phyloP scores from a whole-genome alignment of 345 rosid genomes.

The Syzygium grande region DNA sequence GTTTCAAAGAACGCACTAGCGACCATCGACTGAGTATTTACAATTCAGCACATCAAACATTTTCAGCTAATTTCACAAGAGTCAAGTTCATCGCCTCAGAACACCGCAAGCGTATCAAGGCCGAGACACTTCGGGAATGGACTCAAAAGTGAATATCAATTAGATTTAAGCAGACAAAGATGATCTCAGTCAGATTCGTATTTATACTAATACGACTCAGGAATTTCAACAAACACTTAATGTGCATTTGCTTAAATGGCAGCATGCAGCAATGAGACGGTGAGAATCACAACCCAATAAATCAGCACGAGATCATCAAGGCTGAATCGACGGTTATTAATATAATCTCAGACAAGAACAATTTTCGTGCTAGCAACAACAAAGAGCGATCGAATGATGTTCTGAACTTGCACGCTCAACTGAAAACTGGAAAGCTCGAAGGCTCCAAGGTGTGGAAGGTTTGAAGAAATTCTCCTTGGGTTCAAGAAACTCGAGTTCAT shows the following conservation, averaged over 20 bases:
- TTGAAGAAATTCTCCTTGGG: too few relatives aligned
- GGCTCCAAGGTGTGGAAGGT: too few relatives aligned
- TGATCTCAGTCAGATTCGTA: neutral
- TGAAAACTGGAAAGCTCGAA: too few relatives aligned
- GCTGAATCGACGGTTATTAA: neutral
- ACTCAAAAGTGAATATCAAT: too few relatives aligned
- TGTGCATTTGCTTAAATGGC: accelerated
- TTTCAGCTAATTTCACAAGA: neutral
- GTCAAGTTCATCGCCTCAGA: too few relatives aligned
- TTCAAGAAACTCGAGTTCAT: neutral
- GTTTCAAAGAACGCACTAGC: neutral
- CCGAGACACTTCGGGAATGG: neutral
- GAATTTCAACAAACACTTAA: neutral
- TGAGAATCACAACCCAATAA: neutral
- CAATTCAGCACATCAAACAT: neutral
- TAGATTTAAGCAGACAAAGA: neutral
- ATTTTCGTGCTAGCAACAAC: too few relatives aligned
- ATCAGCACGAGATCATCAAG: neutral
- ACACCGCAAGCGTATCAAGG: neutral
- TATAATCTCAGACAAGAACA: too few relatives aligned
- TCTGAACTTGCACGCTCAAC: too few relatives aligned
- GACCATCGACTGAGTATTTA: neutral
- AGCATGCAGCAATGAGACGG: neutral
- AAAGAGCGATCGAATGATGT: too few relatives aligned
- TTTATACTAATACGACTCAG: neutral